Conservation (phyloP, 2,329 filamentous ascomycete genomes). For the Penicillium capsulatum region DNA sequence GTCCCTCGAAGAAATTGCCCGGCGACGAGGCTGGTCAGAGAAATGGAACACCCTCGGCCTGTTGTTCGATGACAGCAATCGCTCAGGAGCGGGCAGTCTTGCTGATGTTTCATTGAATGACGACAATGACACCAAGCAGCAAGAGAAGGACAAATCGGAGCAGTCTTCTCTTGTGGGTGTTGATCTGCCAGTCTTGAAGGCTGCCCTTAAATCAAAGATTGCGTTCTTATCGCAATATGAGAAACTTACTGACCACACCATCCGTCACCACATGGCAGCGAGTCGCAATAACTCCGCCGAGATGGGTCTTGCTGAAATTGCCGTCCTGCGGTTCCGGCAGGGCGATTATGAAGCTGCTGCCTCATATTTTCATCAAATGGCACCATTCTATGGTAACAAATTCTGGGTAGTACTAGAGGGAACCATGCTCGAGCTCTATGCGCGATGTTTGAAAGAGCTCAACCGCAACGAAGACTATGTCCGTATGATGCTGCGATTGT, state of each 20-base stretch:
- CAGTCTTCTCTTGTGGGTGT: constrained; percentile 44
- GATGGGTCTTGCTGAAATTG: constrained; percentile 75
- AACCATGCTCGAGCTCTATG: constrained; percentile 80
- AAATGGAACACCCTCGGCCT: constrained; percentile 63
- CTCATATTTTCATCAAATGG: constrained; percentile 71
- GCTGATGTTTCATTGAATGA: constrained; percentile 36
- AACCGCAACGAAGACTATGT: constrained; percentile 75
- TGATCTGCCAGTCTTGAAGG: constrained; percentile 54
- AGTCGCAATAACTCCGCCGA: constrained; percentile 74
- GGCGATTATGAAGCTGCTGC: constrained; percentile 70
- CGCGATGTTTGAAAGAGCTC: constrained; percentile 73
- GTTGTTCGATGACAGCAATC: constrained; percentile 32
- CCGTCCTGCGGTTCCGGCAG: constrained; percentile 73
- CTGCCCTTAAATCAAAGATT: constrained; percentile 58
- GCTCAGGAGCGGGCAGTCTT: constrained; percentile 28
- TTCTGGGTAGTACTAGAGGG: constrained; percentile 77
- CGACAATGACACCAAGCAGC: constrained; percentile 17
- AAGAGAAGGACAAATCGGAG: constrained; percentile 13
- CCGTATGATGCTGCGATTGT: constrained; percentile 66
- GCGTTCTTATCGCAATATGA: constrained; percentile 67
- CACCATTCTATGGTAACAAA: constrained; percentile 71
- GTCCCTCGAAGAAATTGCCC: constrained; percentile 70
- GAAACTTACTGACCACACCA: constrained; percentile 75
- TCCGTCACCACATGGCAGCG: constrained; percentile 77
- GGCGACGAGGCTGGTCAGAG: constrained; percentile 67